Conservation (phyloP, 2,329 filamentous ascomycete genomes). For the Colletotrichum karsti region DNA sequence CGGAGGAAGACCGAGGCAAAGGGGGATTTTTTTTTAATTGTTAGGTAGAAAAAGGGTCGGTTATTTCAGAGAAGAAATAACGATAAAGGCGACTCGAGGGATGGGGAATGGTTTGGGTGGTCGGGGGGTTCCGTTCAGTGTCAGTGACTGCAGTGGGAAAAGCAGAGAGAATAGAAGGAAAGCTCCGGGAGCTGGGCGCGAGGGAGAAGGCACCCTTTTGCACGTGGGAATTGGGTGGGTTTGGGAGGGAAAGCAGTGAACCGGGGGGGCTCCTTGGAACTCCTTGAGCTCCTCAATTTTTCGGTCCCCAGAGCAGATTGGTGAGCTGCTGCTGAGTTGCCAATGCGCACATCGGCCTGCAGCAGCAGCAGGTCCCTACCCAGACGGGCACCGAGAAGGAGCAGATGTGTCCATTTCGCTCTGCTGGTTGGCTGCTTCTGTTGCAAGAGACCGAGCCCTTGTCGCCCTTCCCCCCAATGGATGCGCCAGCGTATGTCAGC, state of each 20-base stretch:
- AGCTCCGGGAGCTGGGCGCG: background rate
- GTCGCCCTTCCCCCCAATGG: constrained; percentile 4
- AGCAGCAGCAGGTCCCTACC: background rate
- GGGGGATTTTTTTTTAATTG: background rate
- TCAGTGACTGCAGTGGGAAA: background rate
- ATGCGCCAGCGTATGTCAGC: constrained; percentile 16
- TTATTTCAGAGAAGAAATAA: background rate
- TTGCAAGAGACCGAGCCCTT: constrained; percentile 1
- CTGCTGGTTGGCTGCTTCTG: background rate
- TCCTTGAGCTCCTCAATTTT: constrained; percentile 19
- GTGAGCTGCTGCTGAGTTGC: constrained; percentile 10
- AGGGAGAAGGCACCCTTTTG: constrained; percentile 29
- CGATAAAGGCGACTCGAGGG: background rate
- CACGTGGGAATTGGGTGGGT: constrained; percentile 27
- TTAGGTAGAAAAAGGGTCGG: constrained; percentile 1
- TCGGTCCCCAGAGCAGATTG: background rate
- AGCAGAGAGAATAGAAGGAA: background rate
- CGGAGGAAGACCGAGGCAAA: constrained; percentile 22
- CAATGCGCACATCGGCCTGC: background rate
- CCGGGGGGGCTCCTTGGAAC: background rate
- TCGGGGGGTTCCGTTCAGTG: background rate
- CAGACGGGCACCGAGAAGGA: background rate
- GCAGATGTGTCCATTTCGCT: background rate
- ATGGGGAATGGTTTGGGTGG: constrained; percentile 9
- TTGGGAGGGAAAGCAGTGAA: constrained; percentile 21